Conservation (phyloP, 2,329 filamentous ascomycete species). For the Ceratocystiopsis sp. region DNA sequence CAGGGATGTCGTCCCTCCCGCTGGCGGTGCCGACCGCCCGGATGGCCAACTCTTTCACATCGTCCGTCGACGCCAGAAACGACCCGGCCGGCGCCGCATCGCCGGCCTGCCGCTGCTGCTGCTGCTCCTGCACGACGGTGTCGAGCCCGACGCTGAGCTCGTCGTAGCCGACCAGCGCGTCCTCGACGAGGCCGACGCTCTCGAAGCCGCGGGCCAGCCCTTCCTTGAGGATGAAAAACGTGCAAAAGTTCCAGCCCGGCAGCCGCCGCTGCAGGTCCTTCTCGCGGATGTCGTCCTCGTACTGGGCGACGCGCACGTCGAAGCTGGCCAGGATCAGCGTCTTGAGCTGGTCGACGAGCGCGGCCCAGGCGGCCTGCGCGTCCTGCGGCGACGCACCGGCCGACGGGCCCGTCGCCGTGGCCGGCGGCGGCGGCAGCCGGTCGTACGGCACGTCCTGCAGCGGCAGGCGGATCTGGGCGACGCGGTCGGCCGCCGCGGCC, state of each 20-base stretch:
- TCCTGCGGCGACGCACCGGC: constrained; percentile 50
- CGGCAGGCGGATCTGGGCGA: constrained; percentile 71
- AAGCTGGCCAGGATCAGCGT: constrained; percentile 76
- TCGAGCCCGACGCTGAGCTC: constrained; percentile 82
- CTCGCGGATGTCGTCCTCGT: constrained; percentile 93
- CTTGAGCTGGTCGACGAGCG: constrained; percentile 76
- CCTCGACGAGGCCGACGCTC: constrained; percentile 87
- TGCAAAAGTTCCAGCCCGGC: constrained; percentile 98
- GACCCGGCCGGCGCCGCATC: constrained; percentile 53
- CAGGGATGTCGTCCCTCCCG: constrained; percentile 14
- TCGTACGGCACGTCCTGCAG: constrained; percentile 53
- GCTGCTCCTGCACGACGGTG: constrained; percentile 59
- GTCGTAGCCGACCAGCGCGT: constrained; percentile 87
- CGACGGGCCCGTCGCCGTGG: constrained; percentile 34
- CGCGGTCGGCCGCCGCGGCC: constrained; percentile 53
- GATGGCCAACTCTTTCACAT: constrained; percentile 45
- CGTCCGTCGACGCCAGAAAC: constrained; percentile 56
- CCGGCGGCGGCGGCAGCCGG: constrained; percentile 42
- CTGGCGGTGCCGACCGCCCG: constrained; percentile 26
- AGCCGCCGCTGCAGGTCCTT: constrained; percentile 74
- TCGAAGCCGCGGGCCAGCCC: constrained; percentile 87
- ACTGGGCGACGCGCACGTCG: constrained; percentile 76
- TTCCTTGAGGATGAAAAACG: constrained; percentile 96
- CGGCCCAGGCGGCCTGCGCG: constrained; percentile 64
- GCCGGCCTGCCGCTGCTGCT: constrained; percentile 29